Base-by-base conservation (phyloP, 306 rosid species). In the Medicago arabica region DNA sequence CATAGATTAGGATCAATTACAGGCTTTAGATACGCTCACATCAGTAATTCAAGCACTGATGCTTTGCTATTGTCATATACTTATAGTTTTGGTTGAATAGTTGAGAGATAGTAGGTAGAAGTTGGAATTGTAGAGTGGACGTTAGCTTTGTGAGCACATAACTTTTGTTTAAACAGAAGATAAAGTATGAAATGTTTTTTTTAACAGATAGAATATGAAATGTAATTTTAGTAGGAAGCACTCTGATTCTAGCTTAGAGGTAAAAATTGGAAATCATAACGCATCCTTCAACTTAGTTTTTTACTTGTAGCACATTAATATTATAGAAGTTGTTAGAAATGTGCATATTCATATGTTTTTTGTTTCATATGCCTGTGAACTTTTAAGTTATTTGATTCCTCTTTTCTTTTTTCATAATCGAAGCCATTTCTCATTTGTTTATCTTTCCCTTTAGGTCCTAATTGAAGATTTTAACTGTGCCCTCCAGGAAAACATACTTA, bases 391-490 rank as follows among this genome's bases (percentile, higher is more conserved):
- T 70, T 58, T 67, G 71, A 50, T 64, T 75, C 66, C 61, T 15
- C 43, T 11, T 64, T 53, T 55, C 7, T 43, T 38, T 69, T 74
- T 8, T 34, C 49, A 40, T 83, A 54, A 21, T 44, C 54, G 57
- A 38, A 73, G 58, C 14, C 18, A 69, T 53, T 44, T 54, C 65
- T 55, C 25, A 16, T 47, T 38, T 65, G 58, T 62, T 69, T 69
- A 47, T 82, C 51, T 50, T 85, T 34, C 47, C 61, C 50, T 77
- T 46, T 76, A 95, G 98, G 92, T 88, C 79, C 95, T 95, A 50
- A 83, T 95, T 74, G 96, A 95, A 89, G 97, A 95, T 87, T 95
- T 90, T 82, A 95, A 95, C 53, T 95, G 98, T 79, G 98, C 98
- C 47, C 83, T 89, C 82, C 97, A 95, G 88, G 98, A 95, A 81